Conservation (phyloP, 2,329 filamentous ascomycete species). For the Rutstroemia sydowiana region DNA sequence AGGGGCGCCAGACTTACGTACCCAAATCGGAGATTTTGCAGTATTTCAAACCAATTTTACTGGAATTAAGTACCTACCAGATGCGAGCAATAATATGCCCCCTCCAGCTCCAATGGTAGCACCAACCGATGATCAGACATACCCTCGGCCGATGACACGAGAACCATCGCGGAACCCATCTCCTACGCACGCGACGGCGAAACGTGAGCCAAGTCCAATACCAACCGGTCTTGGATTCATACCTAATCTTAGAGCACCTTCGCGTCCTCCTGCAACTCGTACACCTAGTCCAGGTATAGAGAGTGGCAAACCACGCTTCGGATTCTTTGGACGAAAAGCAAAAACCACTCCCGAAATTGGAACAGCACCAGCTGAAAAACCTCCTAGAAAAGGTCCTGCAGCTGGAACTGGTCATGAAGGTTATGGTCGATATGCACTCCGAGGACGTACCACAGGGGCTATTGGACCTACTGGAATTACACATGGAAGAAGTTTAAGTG, state of each 20-base stretch:
- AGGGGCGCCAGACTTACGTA: constrained; percentile 55
- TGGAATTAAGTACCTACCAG: constrained; percentile 18
- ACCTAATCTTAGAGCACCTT: constrained; percentile 25
- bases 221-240: constrained; percentile 28
- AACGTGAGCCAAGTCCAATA: constrained; percentile 22
- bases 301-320: constrained; percentile 59
- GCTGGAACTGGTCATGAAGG: constrained; percentile 94
- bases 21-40: constrained; percentile 44
- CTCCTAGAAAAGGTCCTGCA: constrained; percentile 65
- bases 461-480: constrained; percentile 41
- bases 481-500: constrained; percentile 28
- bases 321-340: constrained; percentile 67
- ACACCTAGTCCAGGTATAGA: constrained; percentile 50
- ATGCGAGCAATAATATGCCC: constrained; percentile 20
- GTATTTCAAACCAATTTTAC: constrained; percentile 55
- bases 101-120: constrained; percentile 15
- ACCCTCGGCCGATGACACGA: constrained; percentile 30
- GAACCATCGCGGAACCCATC: constrained; percentile 30
- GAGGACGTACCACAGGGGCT: constrained; percentile 57
- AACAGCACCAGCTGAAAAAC: constrained; percentile 47
- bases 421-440: constrained; percentile 57
- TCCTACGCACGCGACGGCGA: constrained; percentile 29
- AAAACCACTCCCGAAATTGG: constrained; percentile 52
- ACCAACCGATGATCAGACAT: constrained; percentile 23
- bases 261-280: constrained; percentile 32